phyloP scores from a whole-genome alignment of 2,329 filamentous ascomycete genomes.

The Fusarium nygamai region DNA sequence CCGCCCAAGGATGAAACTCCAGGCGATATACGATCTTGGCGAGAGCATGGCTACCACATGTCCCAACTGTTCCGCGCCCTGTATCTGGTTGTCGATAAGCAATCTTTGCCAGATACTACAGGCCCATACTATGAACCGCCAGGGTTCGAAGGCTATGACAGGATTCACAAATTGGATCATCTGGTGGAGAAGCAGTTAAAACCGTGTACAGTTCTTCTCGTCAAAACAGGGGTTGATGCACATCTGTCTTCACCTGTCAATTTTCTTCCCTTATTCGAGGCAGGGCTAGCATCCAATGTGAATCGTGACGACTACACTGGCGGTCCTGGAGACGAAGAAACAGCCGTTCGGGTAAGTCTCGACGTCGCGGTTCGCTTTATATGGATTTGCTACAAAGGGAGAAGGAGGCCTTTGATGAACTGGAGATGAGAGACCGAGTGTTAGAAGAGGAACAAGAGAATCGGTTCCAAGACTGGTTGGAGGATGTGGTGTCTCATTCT shows the following conservation, averaged over 20 bases:
- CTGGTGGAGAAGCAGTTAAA: background rate
- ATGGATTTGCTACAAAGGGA: background rate
- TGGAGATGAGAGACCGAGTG: background rate
- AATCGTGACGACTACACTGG: background rate
- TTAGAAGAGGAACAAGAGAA: background rate
- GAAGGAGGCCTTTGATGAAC: background rate
- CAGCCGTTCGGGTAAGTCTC: background rate
- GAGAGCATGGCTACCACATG: background rate
- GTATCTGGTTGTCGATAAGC: background rate
- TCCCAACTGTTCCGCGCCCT: background rate
- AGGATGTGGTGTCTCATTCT: background rate
- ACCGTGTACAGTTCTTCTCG: background rate
- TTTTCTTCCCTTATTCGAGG: background rate
- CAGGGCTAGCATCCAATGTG: background rate
- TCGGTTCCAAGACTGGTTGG: background rate
- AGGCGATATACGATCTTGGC: background rate
- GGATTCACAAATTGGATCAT: background rate
- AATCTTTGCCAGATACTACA: too few relatives aligned
- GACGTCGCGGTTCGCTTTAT: background rate
- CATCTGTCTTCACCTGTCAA: background rate
- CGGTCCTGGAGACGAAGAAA: background rate
- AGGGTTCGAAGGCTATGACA: rapidly evolving
- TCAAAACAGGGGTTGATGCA: background rate
- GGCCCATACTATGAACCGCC: too few relatives aligned
- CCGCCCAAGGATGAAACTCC: background rate